Evolutionary conservation across 495 filamentous ascomycete species (phyloP), one percentile per base, ranked within the genome.

Genomic region (Copromyces sp.): DNA sequence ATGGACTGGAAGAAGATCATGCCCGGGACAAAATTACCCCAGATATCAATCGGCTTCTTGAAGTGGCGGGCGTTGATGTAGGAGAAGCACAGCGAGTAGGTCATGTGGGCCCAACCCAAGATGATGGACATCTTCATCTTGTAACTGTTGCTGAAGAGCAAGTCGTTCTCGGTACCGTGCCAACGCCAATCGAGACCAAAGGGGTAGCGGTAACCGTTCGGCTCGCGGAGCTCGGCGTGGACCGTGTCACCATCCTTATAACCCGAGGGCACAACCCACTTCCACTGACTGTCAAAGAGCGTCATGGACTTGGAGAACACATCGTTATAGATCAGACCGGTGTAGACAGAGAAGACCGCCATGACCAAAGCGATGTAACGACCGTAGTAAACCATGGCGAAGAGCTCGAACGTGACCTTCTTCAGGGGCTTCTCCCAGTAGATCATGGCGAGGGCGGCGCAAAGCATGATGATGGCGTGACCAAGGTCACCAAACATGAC

Each of bases 91-190:
- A 99, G 89, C 45, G 96, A 97, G 81, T 95, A 99, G 14, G 95
- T 98, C 95, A 99, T 99, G 82, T 98, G 95, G 73, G 87, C 87
- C 95, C 95, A 99, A 69, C 95, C 95, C 76, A 99, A 85, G 72
- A 98, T 84, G 78, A 99, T 96, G 85, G 92, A 94, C 80, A 99
- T 91, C 87, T 99, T 99, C 95, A 99, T 98, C 89, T 99, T 99
- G 88, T 95, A 94, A 82, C 92, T 95, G 90, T 99, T 98, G 75
- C 88, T 89, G 84, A 98, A 99, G 32, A 98, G 86, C 39, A 99
- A 84, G 70, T 94, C 90, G 80, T 99, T 99, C 71, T 97, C 94
- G 8, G 94, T 90, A 73, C 90, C 93, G 79, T 98, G 95, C 95
- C 95, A 99, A 73, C 89, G 89, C 94, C 94, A 98, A 79, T 99